Base-by-base conservation (phyloP, 306 rosid genomes). In the Rosa lucieae region DNA sequence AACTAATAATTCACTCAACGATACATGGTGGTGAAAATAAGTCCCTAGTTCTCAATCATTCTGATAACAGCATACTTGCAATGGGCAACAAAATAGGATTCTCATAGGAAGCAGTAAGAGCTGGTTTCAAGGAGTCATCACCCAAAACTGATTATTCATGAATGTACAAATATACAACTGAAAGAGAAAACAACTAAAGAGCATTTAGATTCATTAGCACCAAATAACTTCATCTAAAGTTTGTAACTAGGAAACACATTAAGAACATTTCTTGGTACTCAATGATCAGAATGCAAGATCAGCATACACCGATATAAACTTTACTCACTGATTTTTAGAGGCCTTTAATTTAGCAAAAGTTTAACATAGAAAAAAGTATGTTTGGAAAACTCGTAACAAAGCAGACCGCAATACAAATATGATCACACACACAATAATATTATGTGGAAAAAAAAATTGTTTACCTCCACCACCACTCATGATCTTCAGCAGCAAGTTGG, bases 391-490 rank as follows among this genome's bases (percentile, higher is more conserved):
- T 71, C 3, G 10, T 12, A 32, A 17, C 23, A 71, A 71, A 17
- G 42, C 69, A 14, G 67, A 26, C 49, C 9, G 37, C 40, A 69
- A 39, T n/a, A 39, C 55, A 62, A n/a, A 48, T 2, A 17, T 32
- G 3, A 32, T 32, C 37, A 32, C 37, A 32, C 37, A 32, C 37
- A 32, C 37, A 32, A 32, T 32, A 32, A 32, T 32, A 32, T 32
- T 32, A 32, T 32, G 37, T 32, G 37, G 79, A 29, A 61, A 76
- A 73, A 29, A 37, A 66, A 72, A 15, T 70, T 68, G 42, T 74
- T 69, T 88, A 94, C 98, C 98, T 94, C 97, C 98, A 94, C 98
- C 98, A 94, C 98, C 98, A 94, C 87, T 86, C 97, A 82, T 94
- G 98, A 84, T 94, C 98, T 87, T 94, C 98, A n/a, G 98, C 97